Percentiles rank a stretch among this genome's conserved stretches.
Evolutionary conservation across 1,284 basidiomycete genomes (phyloP).

Genomic region (Fomitopsis schrenkii): DNA sequence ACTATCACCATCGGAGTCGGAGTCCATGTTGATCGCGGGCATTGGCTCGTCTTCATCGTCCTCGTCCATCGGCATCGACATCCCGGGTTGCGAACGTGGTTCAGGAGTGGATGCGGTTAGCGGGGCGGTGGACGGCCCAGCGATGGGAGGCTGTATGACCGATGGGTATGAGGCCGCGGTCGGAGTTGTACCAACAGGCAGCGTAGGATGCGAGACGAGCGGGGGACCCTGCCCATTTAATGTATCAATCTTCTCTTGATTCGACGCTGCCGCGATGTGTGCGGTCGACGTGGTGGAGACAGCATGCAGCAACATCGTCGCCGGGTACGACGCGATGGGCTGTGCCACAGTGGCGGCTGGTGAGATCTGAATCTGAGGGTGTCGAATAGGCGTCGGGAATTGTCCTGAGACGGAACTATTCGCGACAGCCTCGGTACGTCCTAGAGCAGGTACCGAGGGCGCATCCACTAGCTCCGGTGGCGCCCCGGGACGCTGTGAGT

Average conservation of each 20-base stretch:
- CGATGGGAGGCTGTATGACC: neutral
- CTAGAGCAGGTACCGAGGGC: neutral
- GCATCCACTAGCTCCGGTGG: neutral
- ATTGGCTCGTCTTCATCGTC: slow-evolving; percentile 52
- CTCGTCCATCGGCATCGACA: slow-evolving; percentile 21
- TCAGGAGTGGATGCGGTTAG: slow-evolving; percentile 6
- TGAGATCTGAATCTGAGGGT: neutral
- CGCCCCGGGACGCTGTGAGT: neutral
- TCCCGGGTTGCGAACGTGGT: neutral
- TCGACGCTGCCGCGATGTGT: neutral
- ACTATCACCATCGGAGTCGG: slow-evolving; percentile 38
- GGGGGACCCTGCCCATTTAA: neutral
- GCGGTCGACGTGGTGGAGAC: neutral
- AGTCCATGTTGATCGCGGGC: slow-evolving; percentile 48
- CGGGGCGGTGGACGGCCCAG: slow-evolving; percentile 6
- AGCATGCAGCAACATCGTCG: neutral
- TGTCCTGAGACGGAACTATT: neutral
- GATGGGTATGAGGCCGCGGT: slow-evolving; percentile 15
- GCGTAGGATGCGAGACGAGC: neutral
- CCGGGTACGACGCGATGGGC: neutral
- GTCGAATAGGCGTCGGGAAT: neutral
- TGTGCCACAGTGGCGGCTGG: neutral
- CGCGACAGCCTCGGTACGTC: neutral
- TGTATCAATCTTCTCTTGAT: neutral
- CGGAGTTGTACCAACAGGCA: slow-evolving; percentile 8